Conservation (phyloP, 106 monocot genomes). For the Dactylorhiza incarnata region DNA sequence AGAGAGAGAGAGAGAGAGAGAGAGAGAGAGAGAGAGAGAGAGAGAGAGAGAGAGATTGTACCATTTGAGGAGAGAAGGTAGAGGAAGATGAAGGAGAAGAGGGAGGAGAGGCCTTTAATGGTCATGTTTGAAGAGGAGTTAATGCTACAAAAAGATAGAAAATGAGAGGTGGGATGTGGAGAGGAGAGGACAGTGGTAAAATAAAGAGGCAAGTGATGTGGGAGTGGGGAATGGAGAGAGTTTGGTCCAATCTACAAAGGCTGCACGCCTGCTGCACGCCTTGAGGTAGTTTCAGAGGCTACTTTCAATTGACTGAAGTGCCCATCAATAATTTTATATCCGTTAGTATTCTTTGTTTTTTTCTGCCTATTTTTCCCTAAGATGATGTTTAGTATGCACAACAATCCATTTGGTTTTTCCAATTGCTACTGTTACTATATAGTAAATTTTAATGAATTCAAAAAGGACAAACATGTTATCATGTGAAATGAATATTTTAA, state of each 20-base stretch:
- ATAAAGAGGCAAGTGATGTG: neutral
- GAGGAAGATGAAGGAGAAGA: constrained; percentile 15
- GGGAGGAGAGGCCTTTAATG: constrained; percentile 5
- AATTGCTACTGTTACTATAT: too few relatives aligned
- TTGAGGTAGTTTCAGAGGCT: neutral
- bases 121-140: constrained; percentile 5
- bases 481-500: too few relatives aligned
- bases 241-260: neutral
- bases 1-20: too few relatives aligned
- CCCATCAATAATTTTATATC: constrained; percentile 3
- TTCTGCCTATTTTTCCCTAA: neutral
- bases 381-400: too few relatives aligned
- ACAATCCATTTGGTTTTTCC: too few relatives aligned
- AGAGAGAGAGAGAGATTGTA: neutral
- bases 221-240: neutral
- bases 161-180: constrained; percentile 28
- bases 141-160: constrained; percentile 12
- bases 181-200: constrained; percentile 9
- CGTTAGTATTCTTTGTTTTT: neutral
- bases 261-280: neutral
- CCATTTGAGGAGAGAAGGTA: constrained; percentile 9
- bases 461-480: too few relatives aligned
- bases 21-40: too few relatives aligned
- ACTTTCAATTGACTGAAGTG: neutral
- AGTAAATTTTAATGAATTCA: too few relatives aligned